Evolutionary conservation across 495 filamentous ascomycete genomes (phyloP).

Genomic region (Parathielavia hyrcaniae): DNA sequence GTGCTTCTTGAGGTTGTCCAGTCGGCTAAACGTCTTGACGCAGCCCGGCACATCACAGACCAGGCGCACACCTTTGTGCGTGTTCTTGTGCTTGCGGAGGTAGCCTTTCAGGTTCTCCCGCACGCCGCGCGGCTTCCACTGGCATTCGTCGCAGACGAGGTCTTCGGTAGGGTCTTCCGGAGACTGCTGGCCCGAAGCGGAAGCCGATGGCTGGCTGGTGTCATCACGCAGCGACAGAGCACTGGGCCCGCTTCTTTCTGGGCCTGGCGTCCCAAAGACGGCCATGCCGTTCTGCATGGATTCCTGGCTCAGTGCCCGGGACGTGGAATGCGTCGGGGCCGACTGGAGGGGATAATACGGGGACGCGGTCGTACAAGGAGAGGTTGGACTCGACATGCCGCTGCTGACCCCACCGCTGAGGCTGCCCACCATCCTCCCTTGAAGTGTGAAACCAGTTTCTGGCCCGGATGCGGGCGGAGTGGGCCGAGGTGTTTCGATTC

Average conservation of each 20-base stretch:
- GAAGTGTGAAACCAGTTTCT: conserved; percentile 10
- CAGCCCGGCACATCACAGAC: conserved; percentile 33
- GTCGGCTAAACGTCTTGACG: conserved; percentile 38
- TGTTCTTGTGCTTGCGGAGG: conserved; percentile 38
- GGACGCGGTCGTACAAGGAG: conserved; percentile 12
- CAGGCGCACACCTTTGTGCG: conserved; percentile 33
- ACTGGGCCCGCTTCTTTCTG: conserved; percentile 15
- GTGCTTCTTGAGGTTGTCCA: conserved; percentile 42
- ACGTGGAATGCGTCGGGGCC: conserved; percentile 15
- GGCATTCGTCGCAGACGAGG: conserved; percentile 35
- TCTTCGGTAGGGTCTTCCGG: conserved; percentile 22
- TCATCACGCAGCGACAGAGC: conserved; percentile 15
- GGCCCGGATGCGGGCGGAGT: conserved; percentile 17
- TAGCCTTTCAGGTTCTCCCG: conserved; percentile 36
- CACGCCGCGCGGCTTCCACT: conserved; percentile 36
- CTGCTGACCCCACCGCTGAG: conserved; percentile 1
- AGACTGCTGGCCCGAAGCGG: background rate
- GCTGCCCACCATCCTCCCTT: conserved; percentile 8
- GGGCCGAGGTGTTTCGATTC: conserved; percentile 13
- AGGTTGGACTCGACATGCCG: conserved; percentile 17
- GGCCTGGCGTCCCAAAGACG: conserved; percentile 13
- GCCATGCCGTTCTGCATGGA: conserved; percentile 20
- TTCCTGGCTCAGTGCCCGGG: conserved; percentile 26
- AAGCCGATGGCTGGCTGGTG: conserved; percentile 3
- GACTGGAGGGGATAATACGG: conserved; percentile 20